phyloP scores from a whole-genome alignment of 1,284 basidiomycete genomes.

The Coniferiporia weirii region DNA sequence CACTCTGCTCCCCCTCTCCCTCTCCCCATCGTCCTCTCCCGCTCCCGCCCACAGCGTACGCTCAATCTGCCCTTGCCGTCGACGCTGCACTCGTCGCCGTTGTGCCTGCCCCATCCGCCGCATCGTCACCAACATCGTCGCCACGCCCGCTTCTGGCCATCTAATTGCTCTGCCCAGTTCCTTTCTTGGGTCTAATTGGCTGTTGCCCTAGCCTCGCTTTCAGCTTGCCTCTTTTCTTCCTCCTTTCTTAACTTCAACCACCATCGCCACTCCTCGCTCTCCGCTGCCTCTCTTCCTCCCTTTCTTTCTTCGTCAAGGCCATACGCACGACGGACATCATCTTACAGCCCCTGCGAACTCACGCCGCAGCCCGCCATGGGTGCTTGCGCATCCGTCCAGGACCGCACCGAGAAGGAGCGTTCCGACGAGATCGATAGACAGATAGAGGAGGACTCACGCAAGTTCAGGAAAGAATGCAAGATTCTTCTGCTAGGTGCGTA shows the following conservation, averaged over 20 bases:
- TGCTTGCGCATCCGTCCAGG: conserved; percentile 55
- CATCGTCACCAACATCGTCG: not conserved
- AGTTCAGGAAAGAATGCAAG: conserved; percentile 90
- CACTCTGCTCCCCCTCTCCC: not conserved
- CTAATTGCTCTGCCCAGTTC: not conserved
- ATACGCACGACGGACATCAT: too few relatives aligned
- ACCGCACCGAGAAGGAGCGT: conserved; percentile 57
- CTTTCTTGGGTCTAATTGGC: not conserved
- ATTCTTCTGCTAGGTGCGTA: conserved; percentile 85
- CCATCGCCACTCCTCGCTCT: not conserved
- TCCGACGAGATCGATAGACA: conserved; percentile 70
- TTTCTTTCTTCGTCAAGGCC: too few relatives aligned
- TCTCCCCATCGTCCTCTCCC: not conserved
- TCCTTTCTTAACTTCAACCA: not conserved
- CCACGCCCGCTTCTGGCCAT: not conserved
- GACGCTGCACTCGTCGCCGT: not conserved
- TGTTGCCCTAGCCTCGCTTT: not conserved
- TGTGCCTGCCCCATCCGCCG: not conserved
- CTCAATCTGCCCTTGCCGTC: not conserved
- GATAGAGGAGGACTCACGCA: conserved; percentile 67
- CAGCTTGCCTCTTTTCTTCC: not conserved
- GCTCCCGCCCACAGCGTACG: not conserved
- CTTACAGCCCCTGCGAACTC: not conserved
- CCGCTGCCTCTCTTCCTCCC: too few relatives aligned
- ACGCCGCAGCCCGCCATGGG: conserved; percentile 43